Conservation (phyloP, 2,329 filamentous ascomycete genomes). For the Magnaporthales sp. region DNA sequence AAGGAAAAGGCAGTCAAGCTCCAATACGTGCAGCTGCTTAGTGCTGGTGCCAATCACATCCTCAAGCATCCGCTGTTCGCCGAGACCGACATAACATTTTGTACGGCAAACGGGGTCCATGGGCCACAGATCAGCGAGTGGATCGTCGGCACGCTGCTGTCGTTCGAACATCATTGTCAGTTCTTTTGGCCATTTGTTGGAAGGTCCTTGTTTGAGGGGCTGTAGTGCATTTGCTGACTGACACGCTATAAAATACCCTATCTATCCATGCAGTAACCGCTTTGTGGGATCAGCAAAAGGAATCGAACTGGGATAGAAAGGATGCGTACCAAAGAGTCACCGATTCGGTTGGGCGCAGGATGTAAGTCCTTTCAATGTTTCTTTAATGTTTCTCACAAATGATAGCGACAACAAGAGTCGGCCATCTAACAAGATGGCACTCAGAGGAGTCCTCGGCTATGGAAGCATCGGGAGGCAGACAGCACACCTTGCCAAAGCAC, state of each 20-base stretch:
- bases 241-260: neutral
- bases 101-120: conserved; percentile 49
- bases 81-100: conserved; percentile 41
- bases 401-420: neutral
- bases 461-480: conserved; percentile 34
- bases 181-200: neutral
- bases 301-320: conserved; percentile 8
- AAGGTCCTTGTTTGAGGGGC: too few relatives aligned
- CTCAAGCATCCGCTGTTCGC: conserved; percentile 36
- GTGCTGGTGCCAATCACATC: conserved; percentile 44
- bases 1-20: conserved; percentile 35
- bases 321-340: conserved; percentile 1
- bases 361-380: conserved; percentile 16
- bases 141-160: conserved; percentile 20
- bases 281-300: conserved; percentile 13
- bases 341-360: conserved; percentile 24
- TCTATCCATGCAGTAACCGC: conserved; percentile 30
- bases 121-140: conserved; percentile 28
- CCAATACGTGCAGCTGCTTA: conserved; percentile 43
- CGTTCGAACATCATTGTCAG: conserved; percentile 15
- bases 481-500: conserved; percentile 41
- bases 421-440: neutral
- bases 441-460: conserved; percentile 34
- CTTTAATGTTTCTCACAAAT: neutral
- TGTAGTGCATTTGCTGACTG: neutral